phyloP scores from a whole-genome alignment of 345 rosid genomes.

The Xanthoceras sorbifolium region DNA sequence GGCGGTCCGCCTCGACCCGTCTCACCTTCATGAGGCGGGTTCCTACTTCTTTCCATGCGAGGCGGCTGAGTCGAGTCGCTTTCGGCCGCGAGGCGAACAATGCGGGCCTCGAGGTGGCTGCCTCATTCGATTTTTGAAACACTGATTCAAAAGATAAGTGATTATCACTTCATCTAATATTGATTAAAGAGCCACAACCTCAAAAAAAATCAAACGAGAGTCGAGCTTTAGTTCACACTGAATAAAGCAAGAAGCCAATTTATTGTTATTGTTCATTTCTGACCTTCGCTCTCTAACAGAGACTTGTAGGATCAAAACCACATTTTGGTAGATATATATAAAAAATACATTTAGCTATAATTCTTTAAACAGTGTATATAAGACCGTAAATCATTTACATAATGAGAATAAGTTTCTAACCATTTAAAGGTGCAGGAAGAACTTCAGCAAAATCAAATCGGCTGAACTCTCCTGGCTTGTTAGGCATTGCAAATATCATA shows the following conservation, averaged over 20 bases:
- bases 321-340: not conserved
- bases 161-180: not conserved
- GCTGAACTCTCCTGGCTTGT: conserved; percentile 92
- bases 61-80: no score
- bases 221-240: not conserved
- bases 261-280: not conserved
- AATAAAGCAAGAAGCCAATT: not conserved
- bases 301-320: not conserved
- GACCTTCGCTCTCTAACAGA: not conserved
- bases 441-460: conserved; percentile 91
- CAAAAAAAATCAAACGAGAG: not conserved
- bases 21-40: no score
- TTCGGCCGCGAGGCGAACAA: no score
- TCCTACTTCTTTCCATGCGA: no score
- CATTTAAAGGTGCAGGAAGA: conserved; percentile 88
- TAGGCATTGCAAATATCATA: conserved; percentile 98
- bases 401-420: conserved; percentile 36
- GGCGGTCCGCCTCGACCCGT: no score
- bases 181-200: not conserved
- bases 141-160: no score
- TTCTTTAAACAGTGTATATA: not conserved
- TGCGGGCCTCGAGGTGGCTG: no score
- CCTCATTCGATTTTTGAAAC: no score
- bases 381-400: not conserved
- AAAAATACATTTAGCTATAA: not conserved